Evolutionary conservation across 2,329 filamentous ascomycete genomes (phyloP).

Genomic region (Westerdykella sp.): DNA sequence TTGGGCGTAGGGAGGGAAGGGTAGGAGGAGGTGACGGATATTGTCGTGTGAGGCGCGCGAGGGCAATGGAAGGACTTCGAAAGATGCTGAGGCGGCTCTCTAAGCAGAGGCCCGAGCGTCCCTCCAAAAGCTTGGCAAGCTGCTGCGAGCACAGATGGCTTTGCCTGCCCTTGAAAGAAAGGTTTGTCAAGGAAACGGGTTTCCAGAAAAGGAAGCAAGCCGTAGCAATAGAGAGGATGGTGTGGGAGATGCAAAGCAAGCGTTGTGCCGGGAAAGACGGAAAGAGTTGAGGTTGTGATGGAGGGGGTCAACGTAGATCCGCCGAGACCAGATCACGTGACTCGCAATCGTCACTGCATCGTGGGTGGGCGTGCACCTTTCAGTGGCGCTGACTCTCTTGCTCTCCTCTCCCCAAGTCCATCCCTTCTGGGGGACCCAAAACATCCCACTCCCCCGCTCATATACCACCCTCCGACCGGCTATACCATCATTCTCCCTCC

Average conservation of each 20-base stretch:
- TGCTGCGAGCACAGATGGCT: background rate
- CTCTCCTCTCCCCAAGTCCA: slow-evolving; percentile 16
- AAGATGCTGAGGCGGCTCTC: slow-evolving; percentile 7
- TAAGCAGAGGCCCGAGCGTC: background rate
- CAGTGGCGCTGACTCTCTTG: slow-evolving; percentile 16
- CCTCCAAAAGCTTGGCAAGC: background rate
- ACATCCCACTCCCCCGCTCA: slow-evolving; percentile 9
- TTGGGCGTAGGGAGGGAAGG: slow-evolving; percentile 1
- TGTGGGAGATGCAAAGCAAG: too few relatives aligned
- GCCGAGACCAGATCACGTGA: slow-evolving; percentile 4
- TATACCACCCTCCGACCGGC: slow-evolving; percentile 3
- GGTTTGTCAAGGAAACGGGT: too few relatives aligned
- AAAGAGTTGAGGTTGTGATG: background rate
- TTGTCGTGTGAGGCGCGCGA: too few relatives aligned
- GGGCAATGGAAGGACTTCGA: slow-evolving; percentile 13
- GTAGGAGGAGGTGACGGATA: slow-evolving; percentile 5
- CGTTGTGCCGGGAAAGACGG: background rate
- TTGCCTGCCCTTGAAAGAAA: too few relatives aligned
- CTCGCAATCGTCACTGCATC: slow-evolving; percentile 1
- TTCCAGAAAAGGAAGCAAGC: too few relatives aligned
- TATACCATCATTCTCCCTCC: slow-evolving; percentile 3
- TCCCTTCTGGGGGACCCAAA: slow-evolving; percentile 26
- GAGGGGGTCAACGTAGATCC: background rate
- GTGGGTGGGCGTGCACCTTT: slow-evolving; percentile 1
- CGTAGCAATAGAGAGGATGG: too few relatives aligned